Conservation (phyloP, 768 basidiomycete genomes). For the Lactarius akahatsu region DNA sequence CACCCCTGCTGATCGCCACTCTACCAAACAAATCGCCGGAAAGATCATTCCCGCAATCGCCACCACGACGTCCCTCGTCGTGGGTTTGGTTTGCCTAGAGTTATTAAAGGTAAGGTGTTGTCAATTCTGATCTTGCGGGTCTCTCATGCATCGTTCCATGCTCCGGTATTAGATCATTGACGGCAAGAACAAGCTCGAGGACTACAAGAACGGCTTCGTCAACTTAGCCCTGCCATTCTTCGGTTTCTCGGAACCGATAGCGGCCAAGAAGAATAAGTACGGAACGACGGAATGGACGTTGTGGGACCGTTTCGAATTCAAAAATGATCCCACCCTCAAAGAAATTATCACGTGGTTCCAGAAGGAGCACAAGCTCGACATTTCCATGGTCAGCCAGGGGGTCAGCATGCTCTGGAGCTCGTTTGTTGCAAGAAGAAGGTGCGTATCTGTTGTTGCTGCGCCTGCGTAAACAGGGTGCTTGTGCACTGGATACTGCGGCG, state of each 20-base stretch:
- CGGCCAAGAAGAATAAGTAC: conserved; percentile 86
- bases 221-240: conserved; percentile 98
- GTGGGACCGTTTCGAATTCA: conserved; percentile 96
- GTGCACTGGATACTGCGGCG: not conserved
- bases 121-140: not conserved
- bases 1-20: conserved; percentile 79
- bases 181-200: conserved; percentile 88
- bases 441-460: conserved; percentile 27
- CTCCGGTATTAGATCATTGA: conserved; percentile 73
- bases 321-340: conserved; percentile 82
- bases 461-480: not conserved
- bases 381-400: conserved; percentile 95
- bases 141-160: not conserved
- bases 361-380: conserved; percentile 77
- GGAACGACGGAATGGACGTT: conserved; percentile 90
- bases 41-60: conserved; percentile 99
- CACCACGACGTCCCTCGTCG: conserved; percentile 94
- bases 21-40: conserved; percentile 96
- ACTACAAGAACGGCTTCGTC: conserved; percentile 98
- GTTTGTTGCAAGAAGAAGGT: conserved; percentile 94
- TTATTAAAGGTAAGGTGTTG: conserved; percentile 77
- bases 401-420: conserved; percentile 98
- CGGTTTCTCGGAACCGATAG: conserved; percentile 97
- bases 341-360: conserved; percentile 86
- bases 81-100: conserved; percentile 94